phyloP scores from a whole-genome alignment of 1,284 basidiomycete genomes.

The Fomitopsis pinicola region DNA sequence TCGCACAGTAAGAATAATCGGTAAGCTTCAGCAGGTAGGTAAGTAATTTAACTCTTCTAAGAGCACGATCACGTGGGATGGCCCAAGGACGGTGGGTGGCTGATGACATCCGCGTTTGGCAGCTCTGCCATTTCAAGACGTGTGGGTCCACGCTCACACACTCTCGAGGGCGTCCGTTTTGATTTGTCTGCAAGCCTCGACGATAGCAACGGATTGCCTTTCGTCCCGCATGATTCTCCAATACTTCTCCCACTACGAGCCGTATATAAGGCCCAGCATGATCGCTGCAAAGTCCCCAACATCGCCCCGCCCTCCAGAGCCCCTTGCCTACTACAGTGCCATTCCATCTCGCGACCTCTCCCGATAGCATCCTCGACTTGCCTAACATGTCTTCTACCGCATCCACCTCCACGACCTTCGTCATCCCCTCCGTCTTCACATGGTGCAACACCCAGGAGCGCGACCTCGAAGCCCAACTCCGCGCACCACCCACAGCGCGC shows the following conservation, averaged over 20 bases:
- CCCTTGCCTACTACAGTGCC: background rate
- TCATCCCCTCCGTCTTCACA: constrained; percentile 3
- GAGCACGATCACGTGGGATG: too few species aligned
- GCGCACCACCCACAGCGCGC: background rate
- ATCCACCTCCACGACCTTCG: background rate
- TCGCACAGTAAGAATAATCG: too few species aligned
- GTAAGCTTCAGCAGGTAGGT: too few species aligned
- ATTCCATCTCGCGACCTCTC: background rate
- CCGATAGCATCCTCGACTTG: background rate
- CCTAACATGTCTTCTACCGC: background rate
- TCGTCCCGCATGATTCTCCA: background rate
- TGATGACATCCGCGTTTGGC: background rate
- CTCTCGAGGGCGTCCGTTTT: background rate
- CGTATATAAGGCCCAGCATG: background rate
- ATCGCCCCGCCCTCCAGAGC: background rate
- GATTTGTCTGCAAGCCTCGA: background rate
- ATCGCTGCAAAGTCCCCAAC: background rate
- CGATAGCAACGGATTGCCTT: background rate
- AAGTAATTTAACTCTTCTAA: too few species aligned
- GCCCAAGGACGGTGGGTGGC: too few species aligned
- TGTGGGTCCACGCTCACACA: background rate
- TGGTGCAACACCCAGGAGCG: constrained; percentile 16
- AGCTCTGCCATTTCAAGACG: background rate
- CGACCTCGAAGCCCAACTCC: constrained; percentile 26
- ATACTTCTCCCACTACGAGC: background rate